Evolutionary conservation across 2,329 filamentous ascomycete genomes (phyloP), one percentile per base, ranked within the genome.

Genomic region (Neopestalotiopsis sp.): DNA sequence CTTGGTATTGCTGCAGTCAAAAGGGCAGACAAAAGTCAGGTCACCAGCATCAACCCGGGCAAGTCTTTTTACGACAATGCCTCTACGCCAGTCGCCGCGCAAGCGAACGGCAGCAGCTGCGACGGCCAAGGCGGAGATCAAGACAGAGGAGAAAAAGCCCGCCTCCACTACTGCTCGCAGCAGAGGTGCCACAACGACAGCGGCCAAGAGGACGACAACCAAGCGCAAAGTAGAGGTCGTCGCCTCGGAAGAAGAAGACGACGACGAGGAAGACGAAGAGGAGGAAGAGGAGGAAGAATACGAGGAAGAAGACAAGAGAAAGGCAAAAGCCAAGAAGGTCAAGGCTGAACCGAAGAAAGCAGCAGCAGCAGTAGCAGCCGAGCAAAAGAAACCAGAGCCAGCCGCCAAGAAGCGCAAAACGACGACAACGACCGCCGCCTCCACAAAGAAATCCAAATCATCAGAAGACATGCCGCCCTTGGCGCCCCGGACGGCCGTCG

Each of bases 401-500:
- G 17, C 68, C 49, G 12, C 38, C 20, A 87, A 87, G 77, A 87
- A 86, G 76, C 79, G 81, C 70, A 83, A 79, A 72, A 79, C 74
- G 13, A 83, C 79, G 72, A 79, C 79, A 72, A 79, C 73, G 13
- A 82, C 80, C 70, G 34, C 34, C 34, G 34, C 34, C 34, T 38
- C 34, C 6, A 7, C 34, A 10, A 76, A 76, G 10, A 82, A 82
- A 67, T 72, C 73, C 12, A 82, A 82, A 67, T 71, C 73, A 67
- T 71, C 73, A 30, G 82, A 83, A 34, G 82, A 84, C 67, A 73
- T 74, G 32, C 89, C 89, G 84, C 90, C 93, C 0, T 80, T 97
- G 1, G 91, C 90, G 24, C 83, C 86, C 32, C 88, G 96, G 45
- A 95, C 94, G 0, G 81, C 86, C 4, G 80, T 90, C 38, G 74